Evolutionary conservation across 1,139 yeast genomes (phyloP).

Genomic region (Protomyces pachydermus): DNA sequence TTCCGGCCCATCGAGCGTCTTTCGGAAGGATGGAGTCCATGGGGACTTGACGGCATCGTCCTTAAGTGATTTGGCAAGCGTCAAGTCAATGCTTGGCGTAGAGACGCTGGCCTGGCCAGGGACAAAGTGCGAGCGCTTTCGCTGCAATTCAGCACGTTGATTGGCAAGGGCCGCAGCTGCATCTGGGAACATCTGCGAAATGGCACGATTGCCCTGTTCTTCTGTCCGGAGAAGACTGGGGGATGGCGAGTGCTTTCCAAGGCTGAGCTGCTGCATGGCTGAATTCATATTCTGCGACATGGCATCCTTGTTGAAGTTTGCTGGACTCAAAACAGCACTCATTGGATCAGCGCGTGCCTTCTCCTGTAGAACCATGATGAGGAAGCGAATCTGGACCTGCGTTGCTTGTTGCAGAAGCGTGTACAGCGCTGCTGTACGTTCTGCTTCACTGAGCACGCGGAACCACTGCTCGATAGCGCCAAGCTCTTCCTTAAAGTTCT

Average conservation of each 20-base stretch:
- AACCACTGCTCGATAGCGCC: conserved; percentile 42
- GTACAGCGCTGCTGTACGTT: conserved; percentile 43
- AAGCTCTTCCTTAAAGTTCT: conserved; percentile 37
- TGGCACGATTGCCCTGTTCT: conserved; percentile 11
- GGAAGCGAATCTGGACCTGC: conserved; percentile 42
- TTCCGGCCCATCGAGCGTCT: conserved; percentile 5
- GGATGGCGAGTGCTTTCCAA: conserved; percentile 1
- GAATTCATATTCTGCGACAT: conserved; percentile 9
- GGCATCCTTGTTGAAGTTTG: conserved; percentile 31
- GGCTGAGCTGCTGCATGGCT: conserved; percentile 1
- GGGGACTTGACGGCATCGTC: conserved; percentile 20
- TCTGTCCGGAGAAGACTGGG: conserved; percentile 9
- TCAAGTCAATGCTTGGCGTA: not conserved
- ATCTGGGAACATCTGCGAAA: conserved; percentile 27
- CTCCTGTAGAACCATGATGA: conserved; percentile 41
- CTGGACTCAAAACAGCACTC: conserved; percentile 37
- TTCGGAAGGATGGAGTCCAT: conserved; percentile 21
- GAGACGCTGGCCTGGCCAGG: conserved; percentile 7
- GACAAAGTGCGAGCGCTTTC: conserved; percentile 2
- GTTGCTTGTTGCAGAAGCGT: conserved; percentile 41
- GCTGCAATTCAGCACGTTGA: conserved; percentile 25
- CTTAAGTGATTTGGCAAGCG: conserved; percentile 9
- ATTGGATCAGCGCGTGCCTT: conserved; percentile 38
- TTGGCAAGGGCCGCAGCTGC: conserved; percentile 28
- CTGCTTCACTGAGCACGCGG: conserved; percentile 40